Base-by-base conservation (phyloP, 441 rosid genomes). In the Bocquillonia castaneifolia region DNA sequence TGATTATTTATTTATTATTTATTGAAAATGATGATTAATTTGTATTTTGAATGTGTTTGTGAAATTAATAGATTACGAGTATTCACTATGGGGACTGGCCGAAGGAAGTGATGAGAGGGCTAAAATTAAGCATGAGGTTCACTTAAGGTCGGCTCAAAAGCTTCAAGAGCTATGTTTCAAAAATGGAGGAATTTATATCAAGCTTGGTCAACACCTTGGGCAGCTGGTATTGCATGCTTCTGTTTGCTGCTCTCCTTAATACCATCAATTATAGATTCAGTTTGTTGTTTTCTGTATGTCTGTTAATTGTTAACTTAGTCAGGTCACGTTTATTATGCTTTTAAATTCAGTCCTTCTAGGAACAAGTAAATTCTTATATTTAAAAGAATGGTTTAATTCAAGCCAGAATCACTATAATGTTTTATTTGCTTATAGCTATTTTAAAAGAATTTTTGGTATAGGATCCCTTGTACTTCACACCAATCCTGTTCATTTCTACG, bases 141-240 rank as follows among this genome's bases (percentile, higher is more conserved):
- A 94, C 75, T 77, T 85, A 61, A 83, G 97, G 77, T 94, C 97
- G 8, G 97, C 99, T 0, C 81, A 48, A 3, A 92, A 92, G 87
- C 97, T 92, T 75, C 96, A 88, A 77, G 96, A 92, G 56, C 82
- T 92, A 7, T 94, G 96, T 80, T 94, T 92, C 74, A 86, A 64
- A 75, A 92, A 94, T 77, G 98, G 97, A 73, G 99, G 98, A 64
- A 84, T 94, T 60, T 90, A 92, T 79, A 90, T 92, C 72, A 92
- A 94, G 84, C 93, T 92, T 20, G 97, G 99, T 29, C 97, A 94
- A 79, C 94, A 90, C 76, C 77, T 92, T 18, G 98, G 96, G 26
- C 94, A 94, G 78, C 75, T 88, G 85, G 98, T 94, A 84, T 50
- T 74, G 78, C n/a, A n/a, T n/a, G 61, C 53, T 51, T 59, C 67